Conservation (phyloP, 2,329 filamentous ascomycete species). For the Claviceps paspali region DNA sequence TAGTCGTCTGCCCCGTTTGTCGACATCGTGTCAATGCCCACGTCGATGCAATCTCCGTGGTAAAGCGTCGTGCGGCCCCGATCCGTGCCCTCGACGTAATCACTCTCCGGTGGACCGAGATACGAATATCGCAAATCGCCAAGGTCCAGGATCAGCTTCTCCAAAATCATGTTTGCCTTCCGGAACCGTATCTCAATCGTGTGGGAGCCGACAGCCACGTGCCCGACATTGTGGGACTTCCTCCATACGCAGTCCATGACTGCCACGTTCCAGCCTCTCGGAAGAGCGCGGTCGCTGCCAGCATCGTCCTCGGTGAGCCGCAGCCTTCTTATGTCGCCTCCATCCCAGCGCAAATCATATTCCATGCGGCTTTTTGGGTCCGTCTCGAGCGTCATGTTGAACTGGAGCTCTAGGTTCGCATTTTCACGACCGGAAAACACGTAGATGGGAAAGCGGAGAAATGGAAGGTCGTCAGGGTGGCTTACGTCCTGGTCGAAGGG, state of each 20-base stretch:
- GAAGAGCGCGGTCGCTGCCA: constrained; percentile 20
- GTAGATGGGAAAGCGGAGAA: constrained; percentile 17
- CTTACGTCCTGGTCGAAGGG: constrained; percentile 8
- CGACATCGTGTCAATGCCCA: constrained; percentile 3
- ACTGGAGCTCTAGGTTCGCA: constrained; percentile 18
- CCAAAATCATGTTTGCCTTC: constrained; percentile 20
- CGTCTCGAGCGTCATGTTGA: constrained; percentile 30
- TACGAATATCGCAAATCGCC: constrained; percentile 19
- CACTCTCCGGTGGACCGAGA: constrained; percentile 19
- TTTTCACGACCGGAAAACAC: constrained; percentile 12
- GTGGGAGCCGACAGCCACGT: constrained; percentile 13
- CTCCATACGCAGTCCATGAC: constrained; percentile 36
- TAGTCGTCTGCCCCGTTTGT: too few relatives aligned
- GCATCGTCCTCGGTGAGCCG: constrained; percentile 16
- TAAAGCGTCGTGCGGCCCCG: not conserved
- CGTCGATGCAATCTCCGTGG: constrained; percentile 1
- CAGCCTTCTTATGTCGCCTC: constrained; percentile 17
- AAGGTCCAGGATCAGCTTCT: constrained; percentile 21
- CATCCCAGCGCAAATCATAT: constrained; percentile 34
- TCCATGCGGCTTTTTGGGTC: constrained; percentile 32
- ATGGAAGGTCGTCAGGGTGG: constrained; percentile 8
- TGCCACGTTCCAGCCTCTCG: constrained; percentile 31
- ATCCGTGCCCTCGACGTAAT: constrained; percentile 6
- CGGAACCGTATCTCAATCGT: constrained; percentile 15
- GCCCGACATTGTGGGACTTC: constrained; percentile 19